phyloP scores from a whole-genome alignment of 2,329 filamentous ascomycete genomes.

The Tolypocladium cylindrosporum region DNA sequence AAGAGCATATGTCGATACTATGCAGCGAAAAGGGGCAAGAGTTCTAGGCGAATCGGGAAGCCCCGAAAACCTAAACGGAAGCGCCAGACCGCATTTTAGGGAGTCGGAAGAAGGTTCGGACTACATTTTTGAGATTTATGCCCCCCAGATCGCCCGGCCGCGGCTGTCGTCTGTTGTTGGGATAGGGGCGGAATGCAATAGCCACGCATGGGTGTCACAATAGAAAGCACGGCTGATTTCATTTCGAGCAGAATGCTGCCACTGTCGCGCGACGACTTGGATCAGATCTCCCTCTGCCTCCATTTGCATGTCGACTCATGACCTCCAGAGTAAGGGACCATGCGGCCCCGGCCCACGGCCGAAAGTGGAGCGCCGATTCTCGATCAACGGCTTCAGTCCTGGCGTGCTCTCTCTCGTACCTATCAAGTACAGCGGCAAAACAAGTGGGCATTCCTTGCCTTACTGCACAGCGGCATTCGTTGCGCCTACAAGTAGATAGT shows the following conservation, averaged over 20 bases:
- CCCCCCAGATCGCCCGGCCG: not conserved
- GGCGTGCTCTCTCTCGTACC: too few relatives aligned
- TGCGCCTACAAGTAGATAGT: too few relatives aligned
- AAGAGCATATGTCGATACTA: not conserved
- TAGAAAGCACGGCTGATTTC: not conserved
- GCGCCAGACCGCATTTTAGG: not conserved
- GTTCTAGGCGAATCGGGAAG: not conserved
- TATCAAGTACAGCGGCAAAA: too few relatives aligned
- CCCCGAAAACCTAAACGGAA: not conserved
- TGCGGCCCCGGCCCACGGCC: too few relatives aligned
- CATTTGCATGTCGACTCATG: not conserved
- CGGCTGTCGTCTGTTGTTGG: not conserved
- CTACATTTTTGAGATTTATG: not conserved
- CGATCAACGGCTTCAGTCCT: too few relatives aligned
- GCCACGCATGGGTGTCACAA: not conserved
- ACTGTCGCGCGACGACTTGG: not conserved
- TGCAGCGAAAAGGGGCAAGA: not conserved
- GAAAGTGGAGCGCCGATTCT: too few relatives aligned
- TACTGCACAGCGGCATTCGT: too few relatives aligned
- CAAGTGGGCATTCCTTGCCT: too few relatives aligned
- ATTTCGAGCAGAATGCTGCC: not conserved
- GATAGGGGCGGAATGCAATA: not conserved
- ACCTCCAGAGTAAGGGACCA: too few relatives aligned
- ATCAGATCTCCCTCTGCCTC: not conserved
- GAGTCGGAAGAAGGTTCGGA: not conserved